These are phyloP conservation scores for Nemania abortiva DNA, from an alignment of 2,329 filamentous ascomycete genomes.

Conservation along the genomic window DNA sequence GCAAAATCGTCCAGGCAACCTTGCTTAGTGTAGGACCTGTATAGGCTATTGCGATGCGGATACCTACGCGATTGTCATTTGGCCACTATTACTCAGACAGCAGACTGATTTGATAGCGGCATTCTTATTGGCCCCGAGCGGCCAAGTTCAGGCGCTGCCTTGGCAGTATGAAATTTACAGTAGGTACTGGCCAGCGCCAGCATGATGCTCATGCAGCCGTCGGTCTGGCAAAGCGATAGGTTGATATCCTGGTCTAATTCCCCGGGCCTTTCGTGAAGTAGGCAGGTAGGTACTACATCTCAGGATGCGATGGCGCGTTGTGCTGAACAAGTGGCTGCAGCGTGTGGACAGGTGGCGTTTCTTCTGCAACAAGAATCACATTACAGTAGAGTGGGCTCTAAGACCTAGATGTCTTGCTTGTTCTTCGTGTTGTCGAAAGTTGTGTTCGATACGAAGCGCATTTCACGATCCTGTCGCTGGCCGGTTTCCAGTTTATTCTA, in stretches of 20 bases:
- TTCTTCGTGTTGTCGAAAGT: conserved; percentile 5
- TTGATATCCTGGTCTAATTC: conserved; percentile 7
- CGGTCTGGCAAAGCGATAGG: conserved; percentile 18
- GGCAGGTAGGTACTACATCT: neutral
- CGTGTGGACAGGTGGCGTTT: conserved; percentile 12
- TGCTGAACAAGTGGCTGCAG: conserved; percentile 21
- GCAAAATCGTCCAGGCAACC: neutral
- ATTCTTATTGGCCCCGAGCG: conserved; percentile 24
- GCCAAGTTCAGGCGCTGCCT: conserved; percentile 24
- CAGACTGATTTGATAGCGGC: conserved; percentile 21
- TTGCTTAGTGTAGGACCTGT: conserved; percentile 17
- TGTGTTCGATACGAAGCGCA: conserved; percentile 16
- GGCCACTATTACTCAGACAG: conserved; percentile 33
- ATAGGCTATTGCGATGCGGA: conserved; percentile 18
- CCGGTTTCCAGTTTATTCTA: conserved; percentile 22
- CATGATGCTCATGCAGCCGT: conserved; percentile 21
- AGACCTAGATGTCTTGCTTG: neutral
- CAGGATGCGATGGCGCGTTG: neutral
- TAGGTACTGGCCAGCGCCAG: conserved; percentile 5
- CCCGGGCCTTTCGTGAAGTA: conserved; percentile 1
- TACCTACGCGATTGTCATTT: conserved; percentile 26
- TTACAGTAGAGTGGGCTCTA: conserved; percentile 4
- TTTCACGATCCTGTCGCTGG: conserved; percentile 7
- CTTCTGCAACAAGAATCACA: neutral
- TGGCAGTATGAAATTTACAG: conserved; percentile 32